Evolutionary conservation across 495 filamentous ascomycete genomes (phyloP).

Genomic region (Parathielavia hyrcaniae): DNA sequence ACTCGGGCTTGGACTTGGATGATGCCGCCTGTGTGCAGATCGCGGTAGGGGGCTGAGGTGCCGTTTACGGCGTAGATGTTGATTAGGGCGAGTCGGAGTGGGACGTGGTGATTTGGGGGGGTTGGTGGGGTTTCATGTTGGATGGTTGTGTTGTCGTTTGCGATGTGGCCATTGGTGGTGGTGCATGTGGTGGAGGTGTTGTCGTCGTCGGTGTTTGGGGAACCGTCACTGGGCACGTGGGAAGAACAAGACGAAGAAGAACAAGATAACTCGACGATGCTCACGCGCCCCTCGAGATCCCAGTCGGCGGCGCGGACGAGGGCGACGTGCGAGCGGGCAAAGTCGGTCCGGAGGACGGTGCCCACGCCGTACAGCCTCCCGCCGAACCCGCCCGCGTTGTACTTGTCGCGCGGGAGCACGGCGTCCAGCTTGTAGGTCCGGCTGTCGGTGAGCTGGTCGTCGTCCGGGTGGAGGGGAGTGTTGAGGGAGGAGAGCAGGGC

Average conservation of each 20-base stretch:
- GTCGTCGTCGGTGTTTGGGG: too few relatives aligned
- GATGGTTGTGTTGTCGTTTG: background rate
- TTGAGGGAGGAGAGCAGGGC: slow-evolving; percentile 26
- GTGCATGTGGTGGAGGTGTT: too few relatives aligned
- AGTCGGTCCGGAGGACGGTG: slow-evolving; percentile 42
- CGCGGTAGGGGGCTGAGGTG: slow-evolving; percentile 42
- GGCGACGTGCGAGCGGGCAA: slow-evolving; percentile 22
- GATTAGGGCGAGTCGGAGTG: slow-evolving; percentile 34
- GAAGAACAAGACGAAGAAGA: background rate
- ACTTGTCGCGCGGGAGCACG: slow-evolving; percentile 41
- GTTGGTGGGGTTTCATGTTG: too few relatives aligned
- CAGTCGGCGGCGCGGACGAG: slow-evolving; percentile 36
- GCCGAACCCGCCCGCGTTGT: slow-evolving; percentile 45
- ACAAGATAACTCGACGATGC: slow-evolving; percentile 33
- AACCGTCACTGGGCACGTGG: too few relatives aligned
- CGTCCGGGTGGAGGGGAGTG: slow-evolving; percentile 29
- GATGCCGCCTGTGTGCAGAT: slow-evolving; percentile 35
- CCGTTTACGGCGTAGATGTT: slow-evolving; percentile 52
- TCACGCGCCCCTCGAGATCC: slow-evolving; percentile 49
- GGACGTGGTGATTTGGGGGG: background rate
- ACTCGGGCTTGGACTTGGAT: too few relatives aligned
- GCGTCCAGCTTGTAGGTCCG: slow-evolving; percentile 40
- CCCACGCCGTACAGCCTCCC: slow-evolving; percentile 49
- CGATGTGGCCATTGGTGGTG: too few relatives aligned
- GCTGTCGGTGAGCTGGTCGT: slow-evolving; percentile 8